These are phyloP conservation scores for Biscogniauxia sp. DNA, from an alignment of 2,329 filamentous ascomycete genomes.

Conservation along the genomic window DNA sequence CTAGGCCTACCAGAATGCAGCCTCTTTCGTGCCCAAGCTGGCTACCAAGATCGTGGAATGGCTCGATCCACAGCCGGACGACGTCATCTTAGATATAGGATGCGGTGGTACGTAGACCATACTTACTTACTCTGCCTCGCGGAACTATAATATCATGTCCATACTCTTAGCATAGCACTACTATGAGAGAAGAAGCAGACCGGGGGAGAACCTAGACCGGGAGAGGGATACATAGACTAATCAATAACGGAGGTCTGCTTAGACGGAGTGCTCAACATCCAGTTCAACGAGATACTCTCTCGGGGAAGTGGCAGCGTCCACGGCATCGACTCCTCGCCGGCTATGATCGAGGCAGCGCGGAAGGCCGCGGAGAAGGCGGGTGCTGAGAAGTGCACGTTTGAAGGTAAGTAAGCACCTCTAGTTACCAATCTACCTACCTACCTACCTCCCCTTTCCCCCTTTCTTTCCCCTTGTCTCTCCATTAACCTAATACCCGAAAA, in stretches of 20 bases:
- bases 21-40: constrained; percentile 63
- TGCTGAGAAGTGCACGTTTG: constrained; percentile 40
- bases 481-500: no score
- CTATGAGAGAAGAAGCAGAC: no score
- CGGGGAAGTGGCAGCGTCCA: constrained; percentile 48
- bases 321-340: constrained; percentile 56
- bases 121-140: neutral
- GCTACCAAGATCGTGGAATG: constrained; percentile 57
- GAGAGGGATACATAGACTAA: no score
- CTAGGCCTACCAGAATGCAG: constrained; percentile 60
- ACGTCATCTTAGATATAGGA: constrained; percentile 60
- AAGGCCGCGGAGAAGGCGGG: constrained; percentile 37
- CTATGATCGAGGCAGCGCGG: constrained; percentile 56
- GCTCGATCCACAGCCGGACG: constrained; percentile 56
- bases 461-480: no score
- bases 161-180: no score
- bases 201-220: no score
- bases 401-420: constrained; percentile 33
- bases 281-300: constrained; percentile 47
- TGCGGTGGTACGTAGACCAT: constrained; percentile 51
- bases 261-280: constrained; percentile 59
- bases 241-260: no score
- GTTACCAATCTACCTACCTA: no score
- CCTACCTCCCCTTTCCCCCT: neutral
- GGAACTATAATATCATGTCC: no score